Base-by-base conservation (phyloP, 768 basidiomycete genomes). In the Boletus rufocinnamomeus region DNA sequence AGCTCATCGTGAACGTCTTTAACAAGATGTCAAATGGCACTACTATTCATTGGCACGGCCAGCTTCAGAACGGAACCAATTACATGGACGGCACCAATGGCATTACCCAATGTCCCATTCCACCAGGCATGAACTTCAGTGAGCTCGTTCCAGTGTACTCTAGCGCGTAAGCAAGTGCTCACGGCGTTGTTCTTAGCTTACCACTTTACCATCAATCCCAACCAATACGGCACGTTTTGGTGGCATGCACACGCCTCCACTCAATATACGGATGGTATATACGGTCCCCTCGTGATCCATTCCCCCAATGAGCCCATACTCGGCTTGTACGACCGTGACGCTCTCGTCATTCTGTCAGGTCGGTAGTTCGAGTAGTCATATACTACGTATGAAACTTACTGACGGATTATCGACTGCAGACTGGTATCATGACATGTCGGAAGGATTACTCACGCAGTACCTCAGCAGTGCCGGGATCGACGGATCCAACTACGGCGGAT, bases 51-150 rank as follows among this genome's bases (percentile, higher is more conserved):
- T 74, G 74, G 74, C 73, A 74, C 21, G 67, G 70, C 27, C 70
- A 80, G 52, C 66, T 72, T 38, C 80, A 77, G 61, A 79, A 80
- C 54, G 72, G 76, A 34, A 82, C 82, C 1, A 77, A 77, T 56
- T 81, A 74, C 59, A 81, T 78, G 63, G 82, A 83, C 52, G 82
- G 82, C 2, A 75, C 80, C 0, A 69, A 65, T 9, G 77, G 75
- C 10, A 74, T 83, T 45, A 79, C 82, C 1, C 77, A 83, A 62
- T 83, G 83, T 61, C 78, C 79, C 11, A 83, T 83, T 35, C 82
- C 82, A n/a, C 75, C 82, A 4, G 80, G 80, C 25, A 68, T 74
- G 62, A 77, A 75, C 53, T 72, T 72, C 34, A 54, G 71, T 81
- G 59, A 72, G 61, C n/a, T 7, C 34, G 2, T 54, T 45, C 40